Conservation (phyloP, 306 rosid species). For the Inga oerstediana region DNA sequence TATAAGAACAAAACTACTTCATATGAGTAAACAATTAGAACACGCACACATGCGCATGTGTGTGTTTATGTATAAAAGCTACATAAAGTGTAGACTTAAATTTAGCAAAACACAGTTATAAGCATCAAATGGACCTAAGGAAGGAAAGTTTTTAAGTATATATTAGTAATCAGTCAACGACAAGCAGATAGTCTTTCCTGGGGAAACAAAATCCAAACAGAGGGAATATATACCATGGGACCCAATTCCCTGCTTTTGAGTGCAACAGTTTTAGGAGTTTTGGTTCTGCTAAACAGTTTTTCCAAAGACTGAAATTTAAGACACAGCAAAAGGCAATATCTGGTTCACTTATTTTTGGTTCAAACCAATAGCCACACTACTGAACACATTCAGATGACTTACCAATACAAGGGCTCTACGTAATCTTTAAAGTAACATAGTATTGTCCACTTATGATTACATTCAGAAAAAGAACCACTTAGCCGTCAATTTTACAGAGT, state of each 20-base stretch:
- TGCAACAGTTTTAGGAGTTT: neutral
- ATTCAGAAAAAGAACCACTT: neutral
- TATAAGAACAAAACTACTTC: constrained; percentile 26
- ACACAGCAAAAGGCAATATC: neutral
- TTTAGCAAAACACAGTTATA: neutral
- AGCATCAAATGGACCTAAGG: neutral
- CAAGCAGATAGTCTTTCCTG: neutral
- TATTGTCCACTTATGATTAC: neutral
- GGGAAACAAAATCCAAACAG: neutral
- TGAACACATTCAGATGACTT: constrained; percentile 1
- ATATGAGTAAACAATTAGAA: neutral
- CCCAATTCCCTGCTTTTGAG: neutral
- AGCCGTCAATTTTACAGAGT: neutral
- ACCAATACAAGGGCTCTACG: neutral
- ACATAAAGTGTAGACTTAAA: neutral
- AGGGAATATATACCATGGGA: neutral
- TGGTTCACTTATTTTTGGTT: neutral
- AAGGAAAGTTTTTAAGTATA: neutral
- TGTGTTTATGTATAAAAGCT: neutral
- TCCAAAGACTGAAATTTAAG: neutral
- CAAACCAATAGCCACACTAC: neutral
- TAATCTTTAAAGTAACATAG: neutral
- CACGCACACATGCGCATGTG: neutral
- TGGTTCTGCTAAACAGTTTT: neutral
- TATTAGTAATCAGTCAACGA: neutral